Evolutionary conservation across 169 alveolate species (phyloP), one percentile per base, ranked within the genome.

Genomic region (Plasmodium billcollinsi): DNA sequence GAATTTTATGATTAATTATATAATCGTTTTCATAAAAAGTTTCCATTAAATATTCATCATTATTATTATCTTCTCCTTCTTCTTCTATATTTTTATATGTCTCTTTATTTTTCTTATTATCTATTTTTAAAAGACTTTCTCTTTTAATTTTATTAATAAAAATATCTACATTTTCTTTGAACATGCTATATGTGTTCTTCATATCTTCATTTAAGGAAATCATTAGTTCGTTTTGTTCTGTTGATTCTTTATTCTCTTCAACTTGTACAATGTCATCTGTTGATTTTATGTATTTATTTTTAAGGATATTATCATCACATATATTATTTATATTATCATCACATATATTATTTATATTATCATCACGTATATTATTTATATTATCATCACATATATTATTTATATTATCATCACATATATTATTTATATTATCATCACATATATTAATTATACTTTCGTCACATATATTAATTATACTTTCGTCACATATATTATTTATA

Each of bases 131-230:
- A 5, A 12, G 12, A 33, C 62, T 54, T 71, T 56, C 59, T 15
- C 71, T 52, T 15, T 66, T 66, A 56, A 52, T 52, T 52, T 63
- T 78, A 7, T 78, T 78, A 50, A 78, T 18, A 8, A 78, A 78
- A 1, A 65, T 12, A 24, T 78, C 61, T 11, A 78, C 20, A 21
- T 78, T 54, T 39, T 70, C 71, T 20, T 66, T 66, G 47, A 63
- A 78, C 33, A 70, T 65, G 2, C 66, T 65, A 39, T 24, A 65
- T 29, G 65, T 78, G 20, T 50, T 52, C 3, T 56, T 52, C 14
- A 78, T 59, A 18, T 47, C 59, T 43, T 58, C 50, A 18, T 67
- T 45, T 20, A 78, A 70, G 7, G 72, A 65, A 14, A n/a, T 2
- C 56, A 78, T 6, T 29, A 65, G 49, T 8, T 47, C 49, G 21